Conservation (phyloP, 2,329 filamentous ascomycete genomes). For the Fusarium phyllophilum region DNA sequence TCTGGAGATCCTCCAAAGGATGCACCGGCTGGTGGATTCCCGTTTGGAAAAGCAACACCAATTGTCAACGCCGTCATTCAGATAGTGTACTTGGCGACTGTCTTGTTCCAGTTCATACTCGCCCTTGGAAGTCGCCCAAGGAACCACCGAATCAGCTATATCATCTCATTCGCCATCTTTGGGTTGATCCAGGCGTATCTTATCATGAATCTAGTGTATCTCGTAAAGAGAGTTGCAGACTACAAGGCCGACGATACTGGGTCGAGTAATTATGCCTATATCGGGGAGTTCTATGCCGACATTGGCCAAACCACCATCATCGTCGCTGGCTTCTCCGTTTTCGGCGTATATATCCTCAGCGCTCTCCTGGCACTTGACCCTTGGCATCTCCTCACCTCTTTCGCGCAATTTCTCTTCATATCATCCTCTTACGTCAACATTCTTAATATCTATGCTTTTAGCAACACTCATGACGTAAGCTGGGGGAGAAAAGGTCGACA, state of each 20-base stretch:
- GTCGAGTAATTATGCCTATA: neutral
- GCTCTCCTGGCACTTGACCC: neutral
- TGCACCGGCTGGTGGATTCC: neutral
- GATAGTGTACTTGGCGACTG: neutral
- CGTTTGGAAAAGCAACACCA: constrained; percentile 16
- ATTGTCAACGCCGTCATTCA: neutral
- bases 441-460: constrained; percentile 8
- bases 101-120: constrained; percentile 19
- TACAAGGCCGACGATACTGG: neutral
- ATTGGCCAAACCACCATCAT: neutral
- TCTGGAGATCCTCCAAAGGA: neutral
- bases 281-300: constrained; percentile 4
- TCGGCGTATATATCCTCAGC: neutral
- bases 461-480: constrained; percentile 4
- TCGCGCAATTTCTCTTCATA: neutral
- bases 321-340: neutral
- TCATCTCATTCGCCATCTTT: constrained; percentile 18
- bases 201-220: constrained; percentile 1
- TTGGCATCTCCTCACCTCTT: neutral
- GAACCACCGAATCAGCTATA: neutral
- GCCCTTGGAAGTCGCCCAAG: constrained; percentile 13
- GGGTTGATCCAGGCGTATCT: constrained; percentile 10
- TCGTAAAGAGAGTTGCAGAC: neutral
- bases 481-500: neutral
- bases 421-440: constrained; percentile 8